These are phyloP conservation scores for Paraphoma sp. DNA, from an alignment of 2,329 filamentous ascomycete species.

Conservation along the genomic window DNA sequence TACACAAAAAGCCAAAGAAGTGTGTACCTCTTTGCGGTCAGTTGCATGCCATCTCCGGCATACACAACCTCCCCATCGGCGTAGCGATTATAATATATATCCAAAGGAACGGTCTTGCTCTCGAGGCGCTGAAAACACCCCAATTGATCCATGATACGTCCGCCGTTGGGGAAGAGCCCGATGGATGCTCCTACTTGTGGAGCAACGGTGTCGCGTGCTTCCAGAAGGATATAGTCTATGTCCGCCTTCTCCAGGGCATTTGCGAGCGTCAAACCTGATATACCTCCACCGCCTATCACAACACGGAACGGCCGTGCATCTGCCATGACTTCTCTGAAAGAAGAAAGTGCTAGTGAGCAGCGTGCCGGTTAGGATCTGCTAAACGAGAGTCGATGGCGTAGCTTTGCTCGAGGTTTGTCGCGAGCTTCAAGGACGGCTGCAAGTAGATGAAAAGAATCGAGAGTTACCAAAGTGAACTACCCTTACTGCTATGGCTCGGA, in stretches of 20 bases:
- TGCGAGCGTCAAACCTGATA: conserved; percentile 16
- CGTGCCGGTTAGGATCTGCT: no score
- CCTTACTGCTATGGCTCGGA: no score
- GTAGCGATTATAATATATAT: conserved; percentile 1
- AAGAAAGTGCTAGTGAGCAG: no score
- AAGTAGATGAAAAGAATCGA: no score
- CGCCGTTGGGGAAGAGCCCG: conserved; percentile 18
- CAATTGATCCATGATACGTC: conserved; percentile 24
- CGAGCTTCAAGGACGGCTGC: no score
- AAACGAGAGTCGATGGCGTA: no score
- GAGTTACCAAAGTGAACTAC: no score
- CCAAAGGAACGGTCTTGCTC: background rate
- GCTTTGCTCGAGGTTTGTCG: no score
- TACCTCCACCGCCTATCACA: conserved; percentile 16
- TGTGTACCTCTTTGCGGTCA: conserved; percentile 3
- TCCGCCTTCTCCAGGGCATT: conserved; percentile 10
- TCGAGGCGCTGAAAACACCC: conserved; percentile 8
- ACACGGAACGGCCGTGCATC: conserved; percentile 2
- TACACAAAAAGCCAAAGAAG: no score
- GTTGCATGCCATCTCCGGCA: background rate
- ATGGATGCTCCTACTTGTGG: conserved; percentile 22
- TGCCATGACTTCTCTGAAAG: background rate
- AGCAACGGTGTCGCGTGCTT: conserved; percentile 14
- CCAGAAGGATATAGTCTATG: conserved; percentile 21
- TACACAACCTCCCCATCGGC: background rate